These are phyloP conservation scores for Cercospora beticola DNA, from an alignment of 2,329 filamentous ascomycete species.

Conservation along the genomic window DNA sequence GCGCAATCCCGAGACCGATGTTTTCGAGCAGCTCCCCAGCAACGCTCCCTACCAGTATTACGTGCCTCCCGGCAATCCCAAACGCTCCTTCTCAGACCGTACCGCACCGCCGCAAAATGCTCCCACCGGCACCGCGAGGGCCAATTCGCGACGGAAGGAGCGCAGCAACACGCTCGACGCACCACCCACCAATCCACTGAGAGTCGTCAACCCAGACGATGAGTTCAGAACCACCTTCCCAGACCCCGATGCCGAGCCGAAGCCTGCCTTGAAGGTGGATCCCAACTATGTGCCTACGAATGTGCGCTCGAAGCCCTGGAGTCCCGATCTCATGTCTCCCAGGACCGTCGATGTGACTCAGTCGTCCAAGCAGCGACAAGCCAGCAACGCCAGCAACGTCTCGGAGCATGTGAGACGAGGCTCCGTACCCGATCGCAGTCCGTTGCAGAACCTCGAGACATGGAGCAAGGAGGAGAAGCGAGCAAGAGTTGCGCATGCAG, in stretches of 20 bases:
- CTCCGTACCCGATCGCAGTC: conserved; percentile 79
- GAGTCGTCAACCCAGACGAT: conserved; percentile 8
- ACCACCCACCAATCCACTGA: neutral
- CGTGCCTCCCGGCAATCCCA: conserved; percentile 29
- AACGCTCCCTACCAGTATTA: conserved; percentile 36
- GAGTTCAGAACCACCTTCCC: conserved; percentile 17
- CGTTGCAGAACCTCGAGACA: conserved; percentile 88
- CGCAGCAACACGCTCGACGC: conserved; percentile 17
- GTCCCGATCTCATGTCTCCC: conserved; percentile 31
- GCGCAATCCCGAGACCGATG: conserved; percentile 27
- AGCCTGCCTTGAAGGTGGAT: conserved; percentile 27
- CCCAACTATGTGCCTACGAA: conserved; percentile 33
- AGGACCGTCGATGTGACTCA: conserved; percentile 11
- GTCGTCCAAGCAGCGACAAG: conserved; percentile 23
- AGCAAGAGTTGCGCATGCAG: conserved; percentile 78
- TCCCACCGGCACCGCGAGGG: conserved; percentile 15
- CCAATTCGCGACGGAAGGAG: conserved; percentile 19
- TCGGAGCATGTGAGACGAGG: conserved; percentile 39
- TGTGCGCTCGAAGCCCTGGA: conserved; percentile 33
- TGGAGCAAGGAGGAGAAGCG: conserved; percentile 96
- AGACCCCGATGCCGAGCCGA: conserved; percentile 17
- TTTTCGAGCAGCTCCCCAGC: conserved; percentile 27
- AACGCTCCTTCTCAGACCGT: conserved; percentile 35
- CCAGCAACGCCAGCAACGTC: conserved; percentile 26
- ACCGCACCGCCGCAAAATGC: conserved; percentile 16